Percentiles rank a stretch among this genome's conserved stretches.
phyloP scores from a whole-genome alignment of 352 stramenopile species.

The Phytopythium ostracodes region DNA sequence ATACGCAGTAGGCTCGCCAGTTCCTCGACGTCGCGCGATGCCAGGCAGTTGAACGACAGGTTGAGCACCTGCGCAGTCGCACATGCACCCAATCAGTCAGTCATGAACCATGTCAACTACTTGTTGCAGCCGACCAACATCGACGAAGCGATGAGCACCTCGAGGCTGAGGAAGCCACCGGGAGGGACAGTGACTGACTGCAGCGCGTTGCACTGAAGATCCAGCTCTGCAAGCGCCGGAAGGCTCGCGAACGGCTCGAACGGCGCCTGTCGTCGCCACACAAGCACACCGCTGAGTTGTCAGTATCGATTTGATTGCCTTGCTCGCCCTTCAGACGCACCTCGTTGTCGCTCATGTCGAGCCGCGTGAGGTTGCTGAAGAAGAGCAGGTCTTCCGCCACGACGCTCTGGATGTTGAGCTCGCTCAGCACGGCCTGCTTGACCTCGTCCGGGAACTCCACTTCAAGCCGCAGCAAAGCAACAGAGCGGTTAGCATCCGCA shows the following conservation, averaged over 20 bases:
- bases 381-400: conserved; percentile 76
- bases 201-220: conserved; percentile 81
- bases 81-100: neutral
- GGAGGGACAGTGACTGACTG: conserved; percentile 29
- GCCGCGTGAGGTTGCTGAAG: conserved; percentile 62
- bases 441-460: conserved; percentile 84
- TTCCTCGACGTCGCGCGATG: conserved; percentile 54
- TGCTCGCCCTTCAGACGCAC: conserved; percentile 12
- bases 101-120: neutral
- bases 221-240: conserved; percentile 58
- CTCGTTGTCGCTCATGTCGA: conserved; percentile 86
- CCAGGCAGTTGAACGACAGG: conserved; percentile 76
- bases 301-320: neutral
- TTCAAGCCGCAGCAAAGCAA: conserved; percentile 11
- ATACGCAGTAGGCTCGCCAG: conserved; percentile 70
- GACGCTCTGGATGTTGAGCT: conserved; percentile 54
- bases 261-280: conserved; percentile 22
- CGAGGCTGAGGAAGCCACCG: conserved; percentile 61
- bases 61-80: conserved; percentile 48
- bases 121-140: neutral
- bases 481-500: neutral
- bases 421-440: conserved; percentile 50
- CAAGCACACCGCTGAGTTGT: neutral
- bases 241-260: conserved; percentile 67
- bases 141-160: conserved; percentile 24